Conservation (phyloP, 371 early-diverging fungal genomes). For the Apophysomyces sp. region DNA sequence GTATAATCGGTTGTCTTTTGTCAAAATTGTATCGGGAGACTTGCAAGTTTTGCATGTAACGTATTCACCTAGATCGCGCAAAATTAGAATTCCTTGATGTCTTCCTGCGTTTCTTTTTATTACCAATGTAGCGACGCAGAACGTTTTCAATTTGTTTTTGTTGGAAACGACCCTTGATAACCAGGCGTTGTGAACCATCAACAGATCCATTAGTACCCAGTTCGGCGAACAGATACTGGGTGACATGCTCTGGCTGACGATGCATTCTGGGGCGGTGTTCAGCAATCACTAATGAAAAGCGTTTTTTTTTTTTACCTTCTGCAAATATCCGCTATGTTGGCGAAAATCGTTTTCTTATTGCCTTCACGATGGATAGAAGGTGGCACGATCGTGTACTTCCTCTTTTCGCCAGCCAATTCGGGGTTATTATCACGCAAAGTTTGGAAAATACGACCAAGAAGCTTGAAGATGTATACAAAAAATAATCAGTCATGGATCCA, state of each 20-base stretch:
- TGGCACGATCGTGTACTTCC: constrained; percentile 87
- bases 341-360: constrained; percentile 93
- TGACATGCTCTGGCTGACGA: constrained; percentile 94
- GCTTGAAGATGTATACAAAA: constrained; percentile 19
- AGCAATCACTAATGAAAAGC: neutral
- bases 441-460: constrained; percentile 85
- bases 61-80: constrained; percentile 74
- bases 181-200: constrained; percentile 88
- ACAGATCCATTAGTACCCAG: constrained; percentile 97
- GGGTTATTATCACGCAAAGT: constrained; percentile 92
- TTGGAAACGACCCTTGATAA: constrained; percentile 98
- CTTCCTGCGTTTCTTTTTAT: neutral
- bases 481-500: neutral
- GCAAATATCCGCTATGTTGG: constrained; percentile 90
- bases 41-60: constrained; percentile 99
- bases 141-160: constrained; percentile 98
- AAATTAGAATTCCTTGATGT: neutral
- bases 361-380: constrained; percentile 91
- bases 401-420: constrained; percentile 87
- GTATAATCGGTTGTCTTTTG: constrained; percentile 95
- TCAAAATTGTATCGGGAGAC: constrained; percentile 90
- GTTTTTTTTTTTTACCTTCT: constrained; percentile 50
- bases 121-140: constrained; percentile 93
- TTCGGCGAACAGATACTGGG: constrained; percentile 96
- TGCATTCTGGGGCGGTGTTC: constrained; percentile 61